Evolutionary conservation across 768 basidiomycete genomes (phyloP).

Genomic region (Mycena metata): DNA sequence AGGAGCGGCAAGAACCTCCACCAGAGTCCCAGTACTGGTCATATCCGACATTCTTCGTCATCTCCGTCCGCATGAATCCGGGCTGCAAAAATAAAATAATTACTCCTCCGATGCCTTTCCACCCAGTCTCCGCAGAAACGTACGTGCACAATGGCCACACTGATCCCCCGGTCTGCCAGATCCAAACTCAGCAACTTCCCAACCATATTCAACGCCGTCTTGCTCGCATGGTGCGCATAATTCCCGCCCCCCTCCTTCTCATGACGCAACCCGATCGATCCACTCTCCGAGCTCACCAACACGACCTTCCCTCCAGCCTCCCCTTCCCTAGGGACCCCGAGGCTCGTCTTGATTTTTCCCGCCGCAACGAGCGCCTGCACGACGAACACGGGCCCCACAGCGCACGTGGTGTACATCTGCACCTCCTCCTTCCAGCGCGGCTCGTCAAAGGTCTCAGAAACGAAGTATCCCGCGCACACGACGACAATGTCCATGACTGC

Average conservation of each 20-base stretch:
- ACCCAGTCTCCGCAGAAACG: slow-evolving; percentile 29
- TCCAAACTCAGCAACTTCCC: slow-evolving; percentile 58
- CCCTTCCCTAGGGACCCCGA: background rate
- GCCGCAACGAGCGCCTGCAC: slow-evolving; percentile 37
- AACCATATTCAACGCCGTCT: slow-evolving; percentile 64
- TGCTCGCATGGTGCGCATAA: slow-evolving; percentile 64
- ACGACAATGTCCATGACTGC: slow-evolving; percentile 51
- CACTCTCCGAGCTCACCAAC: slow-evolving; percentile 60
- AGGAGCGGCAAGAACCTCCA: slow-evolving; percentile 47
- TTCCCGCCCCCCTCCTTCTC: slow-evolving; percentile 62
- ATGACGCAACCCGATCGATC: slow-evolving; percentile 53
- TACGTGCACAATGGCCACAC: slow-evolving; percentile 60
- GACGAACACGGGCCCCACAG: slow-evolving; percentile 58
- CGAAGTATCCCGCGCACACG: slow-evolving; percentile 50
- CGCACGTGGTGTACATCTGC: slow-evolving; percentile 60
- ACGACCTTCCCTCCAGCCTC: slow-evolving; percentile 49
- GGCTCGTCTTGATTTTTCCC: slow-evolving; percentile 27
- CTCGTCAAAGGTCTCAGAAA: slow-evolving; percentile 51
- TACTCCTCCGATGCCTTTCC: too few species aligned
- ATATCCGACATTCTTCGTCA: slow-evolving; percentile 60
- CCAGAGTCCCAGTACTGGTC: slow-evolving; percentile 59
- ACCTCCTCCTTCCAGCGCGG: slow-evolving; percentile 55
- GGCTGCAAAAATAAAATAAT: slow-evolving; percentile 47
- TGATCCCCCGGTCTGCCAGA: slow-evolving; percentile 53
- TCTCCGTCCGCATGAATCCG: slow-evolving; percentile 62